Evolutionary conservation across 139 green algal species (phyloP).

Genomic region (Haematococcus sp.): DNA sequence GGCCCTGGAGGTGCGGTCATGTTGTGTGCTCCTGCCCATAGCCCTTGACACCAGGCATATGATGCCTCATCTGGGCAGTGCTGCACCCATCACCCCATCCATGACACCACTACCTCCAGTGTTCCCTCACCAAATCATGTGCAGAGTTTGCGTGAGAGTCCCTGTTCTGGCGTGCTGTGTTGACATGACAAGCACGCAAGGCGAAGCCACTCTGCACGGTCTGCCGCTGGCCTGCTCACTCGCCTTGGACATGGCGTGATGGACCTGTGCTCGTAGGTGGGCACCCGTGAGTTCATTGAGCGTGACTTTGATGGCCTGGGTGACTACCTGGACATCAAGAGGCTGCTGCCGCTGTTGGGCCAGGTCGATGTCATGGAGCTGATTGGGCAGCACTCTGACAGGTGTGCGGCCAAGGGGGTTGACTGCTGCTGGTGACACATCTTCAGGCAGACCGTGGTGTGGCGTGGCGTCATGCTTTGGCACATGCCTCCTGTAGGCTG

Average conservation of each 20-base stretch:
- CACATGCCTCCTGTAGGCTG: too few relatives aligned
- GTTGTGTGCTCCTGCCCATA: not conserved
- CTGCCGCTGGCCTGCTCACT: too few relatives aligned
- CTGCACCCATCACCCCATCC: too few relatives aligned
- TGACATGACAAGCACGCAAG: too few relatives aligned
- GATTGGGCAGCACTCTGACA: constrained; percentile 57
- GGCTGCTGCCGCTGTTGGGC: constrained; percentile 62
- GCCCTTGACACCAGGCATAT: not conserved
- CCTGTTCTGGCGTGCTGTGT: too few relatives aligned
- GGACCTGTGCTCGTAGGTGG: constrained; percentile 20
- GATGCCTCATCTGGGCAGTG: too few relatives aligned
- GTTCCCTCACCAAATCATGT: too few relatives aligned
- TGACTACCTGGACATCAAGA: constrained; percentile 45
- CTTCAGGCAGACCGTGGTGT: not conserved
- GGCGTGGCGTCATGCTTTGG: not conserved
- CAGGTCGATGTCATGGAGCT: constrained; percentile 61
- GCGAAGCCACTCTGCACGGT: too few relatives aligned
- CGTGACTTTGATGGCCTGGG: constrained; percentile 52
- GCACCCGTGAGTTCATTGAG: constrained; percentile 74
- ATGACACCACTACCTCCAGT: too few relatives aligned
- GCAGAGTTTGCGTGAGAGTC: too few relatives aligned
- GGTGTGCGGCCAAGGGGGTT: constrained; percentile 30
- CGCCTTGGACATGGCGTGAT: too few relatives aligned
- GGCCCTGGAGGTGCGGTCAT: constrained; percentile 34
- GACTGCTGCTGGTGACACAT: not conserved